phyloP scores from a whole-genome alignment of 257 asterid genomes.

The Solanum sejunctum region DNA sequence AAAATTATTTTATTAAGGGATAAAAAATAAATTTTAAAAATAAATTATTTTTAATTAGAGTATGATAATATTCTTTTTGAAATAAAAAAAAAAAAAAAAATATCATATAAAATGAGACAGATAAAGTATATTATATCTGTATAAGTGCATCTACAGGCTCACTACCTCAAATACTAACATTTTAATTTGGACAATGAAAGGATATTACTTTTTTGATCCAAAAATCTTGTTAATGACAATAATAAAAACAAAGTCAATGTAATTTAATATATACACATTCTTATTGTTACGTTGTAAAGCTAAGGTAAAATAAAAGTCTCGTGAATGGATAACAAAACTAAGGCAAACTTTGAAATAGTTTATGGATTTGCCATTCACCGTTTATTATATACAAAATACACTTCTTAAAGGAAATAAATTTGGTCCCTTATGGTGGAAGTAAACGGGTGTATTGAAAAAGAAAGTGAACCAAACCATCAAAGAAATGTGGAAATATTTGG shows the following conservation, averaged over 20 bases:
- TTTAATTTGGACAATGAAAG: not conserved
- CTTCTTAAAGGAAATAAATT: not conserved
- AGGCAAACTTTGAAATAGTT: not conserved
- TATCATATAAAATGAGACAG: too few relatives aligned
- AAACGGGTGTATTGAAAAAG: not conserved
- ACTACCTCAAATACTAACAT: not conserved
- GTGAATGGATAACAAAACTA: not conserved
- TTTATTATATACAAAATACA: not conserved
- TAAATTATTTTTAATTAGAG: too few relatives aligned
- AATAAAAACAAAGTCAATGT: too few relatives aligned
- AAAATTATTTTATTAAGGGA: too few relatives aligned
- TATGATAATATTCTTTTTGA: too few relatives aligned
- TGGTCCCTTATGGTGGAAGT: not conserved
- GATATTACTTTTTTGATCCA: not conserved
- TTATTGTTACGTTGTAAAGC: too few relatives aligned
- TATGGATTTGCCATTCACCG: not conserved
- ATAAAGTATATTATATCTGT: too few relatives aligned
- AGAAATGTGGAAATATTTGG: not conserved
- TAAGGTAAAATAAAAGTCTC: not conserved
- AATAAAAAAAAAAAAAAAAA: rapidly evolving
- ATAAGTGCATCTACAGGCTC: not conserved
- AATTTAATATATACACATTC: too few relatives aligned
- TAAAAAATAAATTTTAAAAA: too few relatives aligned
- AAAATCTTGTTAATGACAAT: not conserved
- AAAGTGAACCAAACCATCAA: not conserved